Evolutionary conservation across 352 stramenopile genomes (phyloP).

Genomic region (Hyaloperonospora arabidopsidis): DNA sequence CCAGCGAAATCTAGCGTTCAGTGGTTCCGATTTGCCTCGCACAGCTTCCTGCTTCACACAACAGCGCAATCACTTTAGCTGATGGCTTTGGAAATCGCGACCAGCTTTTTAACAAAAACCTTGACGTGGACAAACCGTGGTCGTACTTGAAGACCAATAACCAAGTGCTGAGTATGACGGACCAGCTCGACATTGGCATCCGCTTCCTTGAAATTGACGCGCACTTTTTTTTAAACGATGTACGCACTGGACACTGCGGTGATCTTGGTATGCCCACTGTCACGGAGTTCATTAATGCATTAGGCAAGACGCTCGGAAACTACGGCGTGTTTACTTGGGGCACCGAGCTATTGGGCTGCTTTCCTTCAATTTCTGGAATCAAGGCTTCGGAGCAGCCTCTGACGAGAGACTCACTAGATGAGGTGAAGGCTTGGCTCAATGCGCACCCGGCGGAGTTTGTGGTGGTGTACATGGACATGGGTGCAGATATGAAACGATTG

Average conservation of each 20-base stretch:
- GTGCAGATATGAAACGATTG: conserved; percentile 28
- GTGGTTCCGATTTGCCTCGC: conserved; percentile 40
- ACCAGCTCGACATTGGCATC: conserved; percentile 58
- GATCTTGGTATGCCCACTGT: conserved; percentile 31
- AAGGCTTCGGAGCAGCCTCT: conserved; percentile 38
- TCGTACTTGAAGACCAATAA: conserved; percentile 66
- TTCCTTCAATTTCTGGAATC: conserved; percentile 54
- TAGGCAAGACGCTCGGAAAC: conserved; percentile 33
- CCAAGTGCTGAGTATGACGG: conserved; percentile 52
- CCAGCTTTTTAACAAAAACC: conserved; percentile 46
- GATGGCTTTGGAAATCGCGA: conserved; percentile 56
- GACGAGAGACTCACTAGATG: conserved; percentile 32
- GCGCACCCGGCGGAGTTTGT: conserved; percentile 43
- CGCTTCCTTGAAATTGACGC: conserved; percentile 44
- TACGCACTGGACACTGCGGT: conserved; percentile 47
- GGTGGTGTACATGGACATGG: conserved; percentile 50
- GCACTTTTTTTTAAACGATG: conserved; percentile 29
- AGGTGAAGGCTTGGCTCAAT: conserved; percentile 46
- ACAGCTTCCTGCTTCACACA: conserved; percentile 55
- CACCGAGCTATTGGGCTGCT: conserved; percentile 48
- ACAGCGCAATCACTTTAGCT: conserved; percentile 54
- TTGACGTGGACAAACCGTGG: conserved; percentile 34
- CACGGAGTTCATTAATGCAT: conserved; percentile 24
- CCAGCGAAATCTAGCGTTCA: conserved; percentile 44
- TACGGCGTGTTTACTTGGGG: conserved; percentile 41